Evolutionary conservation across 495 filamentous ascomycete genomes (phyloP).

Genomic region (Trichoderma gamsii): DNA sequence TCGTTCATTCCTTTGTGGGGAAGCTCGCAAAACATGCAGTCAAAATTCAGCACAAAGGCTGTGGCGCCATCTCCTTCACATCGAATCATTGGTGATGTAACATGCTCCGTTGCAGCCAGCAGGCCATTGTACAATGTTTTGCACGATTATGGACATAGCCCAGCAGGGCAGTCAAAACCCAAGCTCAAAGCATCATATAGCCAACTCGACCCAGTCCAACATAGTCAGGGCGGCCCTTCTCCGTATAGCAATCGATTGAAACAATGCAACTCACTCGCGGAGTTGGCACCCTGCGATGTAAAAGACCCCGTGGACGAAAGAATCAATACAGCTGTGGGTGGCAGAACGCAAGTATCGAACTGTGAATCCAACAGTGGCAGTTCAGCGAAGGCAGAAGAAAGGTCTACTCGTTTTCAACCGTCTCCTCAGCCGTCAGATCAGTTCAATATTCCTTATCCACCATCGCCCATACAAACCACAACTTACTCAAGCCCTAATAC

Average conservation of each 20-base stretch:
- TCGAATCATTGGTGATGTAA: neutral
- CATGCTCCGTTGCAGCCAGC: neutral
- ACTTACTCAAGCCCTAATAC: neutral
- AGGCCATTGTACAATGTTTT: neutral
- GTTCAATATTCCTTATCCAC: conserved; percentile 12
- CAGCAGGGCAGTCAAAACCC: neutral
- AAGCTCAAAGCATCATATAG: neutral
- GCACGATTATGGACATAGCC: neutral
- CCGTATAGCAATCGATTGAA: conserved; percentile 4
- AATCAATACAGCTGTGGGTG: neutral
- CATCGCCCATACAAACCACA: neutral
- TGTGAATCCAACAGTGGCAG: neutral
- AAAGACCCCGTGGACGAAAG: neutral
- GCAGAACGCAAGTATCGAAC: neutral
- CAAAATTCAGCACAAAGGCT: neutral
- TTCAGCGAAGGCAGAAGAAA: neutral
- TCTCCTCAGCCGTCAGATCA: conserved; percentile 11
- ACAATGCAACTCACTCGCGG: conserved; percentile 12
- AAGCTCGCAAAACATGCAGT: neutral
- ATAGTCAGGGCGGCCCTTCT: neutral
- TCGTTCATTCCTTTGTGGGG: no score
- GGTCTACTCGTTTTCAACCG: neutral
- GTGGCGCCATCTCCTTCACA: neutral
- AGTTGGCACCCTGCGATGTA: neutral
- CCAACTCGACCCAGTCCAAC: neutral